Evolutionary conservation across 2,329 filamentous ascomycete species (phyloP), one percentile per base, ranked within the genome.

Genomic region (Zymoseptoria tritici): DNA sequence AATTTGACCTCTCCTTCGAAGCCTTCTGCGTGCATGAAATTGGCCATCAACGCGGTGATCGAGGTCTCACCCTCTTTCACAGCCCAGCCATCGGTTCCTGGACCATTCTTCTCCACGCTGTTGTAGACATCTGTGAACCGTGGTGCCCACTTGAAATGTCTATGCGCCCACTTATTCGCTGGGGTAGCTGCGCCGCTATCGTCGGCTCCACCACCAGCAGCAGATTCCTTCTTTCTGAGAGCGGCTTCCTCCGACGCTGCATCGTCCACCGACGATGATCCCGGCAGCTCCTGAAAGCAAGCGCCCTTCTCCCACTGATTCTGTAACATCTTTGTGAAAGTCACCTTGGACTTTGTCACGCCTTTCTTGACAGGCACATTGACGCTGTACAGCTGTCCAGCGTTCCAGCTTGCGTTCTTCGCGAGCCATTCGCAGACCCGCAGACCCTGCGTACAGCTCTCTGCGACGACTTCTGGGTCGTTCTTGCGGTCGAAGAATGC

Each of bases 91-190:
- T 99, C 94, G 71, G 91, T 95, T 3, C 91, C 91, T 3, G 90
- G 89, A 31, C 80, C 79, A 49, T 87, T 85, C 64, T 88, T 83
- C 67, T 91, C 85, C n/a, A 97, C 91, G 66, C 89, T 92, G 71
- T 88, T 84, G 74, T 91, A 91, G 2, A 97, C 91, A 74, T 96
- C 92, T 36, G 84, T 81, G 75, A 97, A 94, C 64, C 84, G 85
- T 2, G 93, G 94, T 54, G 89, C 85, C 94, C 94, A 97, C 76
- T 93, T 95, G 80, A 97, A 97, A 75, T 95, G 89, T 73, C 89
- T 90, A 74, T 96, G 90, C 58, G 79, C 82, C 72, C 91, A 86
- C 29, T 81, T 49, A 56, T 77, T 73, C 9, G 61, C 63, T 16
- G 70, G 66, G 50, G 66, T 69, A 0, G 71, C 71, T 3, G 58